Evolutionary conservation across 306 rosid genomes (phyloP).

Genomic region (Acmispon strigosus): DNA sequence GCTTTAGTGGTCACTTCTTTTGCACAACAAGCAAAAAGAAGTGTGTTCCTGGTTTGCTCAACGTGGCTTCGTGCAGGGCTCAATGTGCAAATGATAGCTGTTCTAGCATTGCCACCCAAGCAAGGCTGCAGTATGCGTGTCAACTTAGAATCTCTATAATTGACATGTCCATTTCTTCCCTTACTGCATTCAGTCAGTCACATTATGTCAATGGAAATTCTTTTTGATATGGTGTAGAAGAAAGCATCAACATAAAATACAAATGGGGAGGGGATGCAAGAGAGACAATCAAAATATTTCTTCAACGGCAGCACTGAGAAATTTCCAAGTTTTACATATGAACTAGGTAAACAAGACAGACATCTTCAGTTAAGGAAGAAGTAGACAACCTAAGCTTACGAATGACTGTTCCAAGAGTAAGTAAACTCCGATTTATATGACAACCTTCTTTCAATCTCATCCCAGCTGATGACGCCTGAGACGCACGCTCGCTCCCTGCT

Average conservation of each 20-base stretch:
- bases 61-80: conserved; percentile 97
- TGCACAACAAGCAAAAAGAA: conserved; percentile 96
- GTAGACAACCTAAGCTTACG: conserved; percentile 86
- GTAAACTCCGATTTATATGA: conserved; percentile 96
- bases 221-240: conserved; percentile 6
- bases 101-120: conserved; percentile 98
- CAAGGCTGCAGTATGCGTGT: conserved; percentile 97
- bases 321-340: background rate
- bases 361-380: conserved; percentile 25
- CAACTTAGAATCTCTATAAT: conserved; percentile 95
- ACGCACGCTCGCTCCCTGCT: conserved; percentile 99
- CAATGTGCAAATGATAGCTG: conserved; percentile 95
- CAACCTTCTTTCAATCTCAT: conserved; percentile 94
- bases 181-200: conserved; percentile 59
- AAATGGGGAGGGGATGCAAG: background rate
- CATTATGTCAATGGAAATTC: background rate
- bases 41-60: conserved; percentile 97
- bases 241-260: background rate
- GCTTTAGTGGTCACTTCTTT: conserved; percentile 97
- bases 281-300: background rate
- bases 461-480: conserved; percentile 93
- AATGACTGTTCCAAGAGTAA: conserved; percentile 88
- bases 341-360: background rate
- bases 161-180: conserved; percentile 86
- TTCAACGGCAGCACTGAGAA: background rate